Evolutionary conservation across 805 yeast genomes (phyloP), one percentile per base, ranked within the genome.

Genomic region (Wickerhamomyces rabaulensis): DNA sequence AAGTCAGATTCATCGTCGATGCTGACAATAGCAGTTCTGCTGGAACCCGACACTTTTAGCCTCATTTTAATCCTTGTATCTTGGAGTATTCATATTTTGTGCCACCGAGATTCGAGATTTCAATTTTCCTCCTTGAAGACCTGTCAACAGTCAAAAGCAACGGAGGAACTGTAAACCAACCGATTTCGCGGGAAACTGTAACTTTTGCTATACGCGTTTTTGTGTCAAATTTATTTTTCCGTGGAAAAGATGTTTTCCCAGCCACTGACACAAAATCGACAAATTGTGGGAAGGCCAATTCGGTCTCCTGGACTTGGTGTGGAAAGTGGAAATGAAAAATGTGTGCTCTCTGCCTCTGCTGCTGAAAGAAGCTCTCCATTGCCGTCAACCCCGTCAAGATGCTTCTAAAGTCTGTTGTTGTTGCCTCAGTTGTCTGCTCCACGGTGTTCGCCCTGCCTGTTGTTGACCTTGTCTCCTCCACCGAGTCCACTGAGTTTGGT

Each of bases 1-100:
- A 76, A 25, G 0, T 66, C 61, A n/a, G 69, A 57, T 15, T 64
- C 69, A 43, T 69, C 71, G 1, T 62, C 67, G 21, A 78, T 42
- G 2, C 62, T 55, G 3, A 75, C 37, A 3, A 76, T 66, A 41
- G 61, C 53, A 25, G 63, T 64, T 2, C 52, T 49, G 7, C 54
- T 51, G 0, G 57, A 53, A 5, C 61, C 49, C 17, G 60, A 57
- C 1, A 72, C 55, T 51, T 72, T 74, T 19, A 76, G 49, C 48
- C 69, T 66, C 76, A 73, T 73, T 9, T 10, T 45, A 19, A 25
- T 29, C 6, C 31, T 10, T 25, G 9, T n/a, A n/a, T n/a, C n/a
- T n/a, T n/a, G n/a, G n/a, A n/a, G n/a, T n/a, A n/a, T n/a, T n/a
- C n/a, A n/a, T n/a, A n/a, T 8, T 25, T 7, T 25, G n/a, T 27